Evolutionary conservation across 169 alveolate species (phyloP).

Genomic region (Neospora caninum): DNA sequence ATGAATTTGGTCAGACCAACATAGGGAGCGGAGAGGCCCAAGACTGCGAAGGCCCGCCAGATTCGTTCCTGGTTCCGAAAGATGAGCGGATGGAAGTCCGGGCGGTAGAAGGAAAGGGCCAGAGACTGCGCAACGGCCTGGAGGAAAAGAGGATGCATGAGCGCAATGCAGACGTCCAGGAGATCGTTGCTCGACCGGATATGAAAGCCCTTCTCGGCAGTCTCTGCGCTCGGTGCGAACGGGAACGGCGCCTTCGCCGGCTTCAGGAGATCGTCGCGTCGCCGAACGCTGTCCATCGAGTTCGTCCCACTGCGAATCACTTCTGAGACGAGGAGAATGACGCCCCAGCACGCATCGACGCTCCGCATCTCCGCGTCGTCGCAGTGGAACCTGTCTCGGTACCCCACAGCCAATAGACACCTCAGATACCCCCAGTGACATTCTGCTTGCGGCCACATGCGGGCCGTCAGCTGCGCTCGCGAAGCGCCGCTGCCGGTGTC

Average conservation of each 20-base stretch:
- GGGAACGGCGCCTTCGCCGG: not conserved
- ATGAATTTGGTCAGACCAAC: slow-evolving; percentile 56
- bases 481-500: not conserved
- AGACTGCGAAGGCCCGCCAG: slow-evolving; percentile 31
- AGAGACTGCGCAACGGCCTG: slow-evolving; percentile 15
- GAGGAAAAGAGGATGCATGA: slow-evolving; percentile 32
- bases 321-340: not conserved
- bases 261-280: slow-evolving; percentile 18
- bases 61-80: slow-evolving; percentile 12
- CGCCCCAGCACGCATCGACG: slow-evolving; percentile 12
- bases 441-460: slow-evolving; percentile 5
- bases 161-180: slow-evolving; percentile 36
- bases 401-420: not conserved
- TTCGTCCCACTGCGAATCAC: slow-evolving; percentile 7
- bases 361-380: slow-evolving; percentile 29
- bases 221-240: not conserved
- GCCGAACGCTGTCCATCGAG: slow-evolving; percentile 11
- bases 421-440: slow-evolving; percentile 1
- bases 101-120: slow-evolving; percentile 24
- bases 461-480: not conserved
- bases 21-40: slow-evolving; percentile 48
- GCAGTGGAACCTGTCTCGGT: slow-evolving; percentile 20
- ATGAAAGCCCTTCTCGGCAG: not conserved
- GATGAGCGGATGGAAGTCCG: slow-evolving; percentile 36
- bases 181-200: slow-evolving; percentile 59